Percentiles rank a stretch among this genome's conserved stretches.
phyloP scores from a whole-genome alignment of 176 grass and related monocot species.

The Alloteropsis semialata region DNA sequence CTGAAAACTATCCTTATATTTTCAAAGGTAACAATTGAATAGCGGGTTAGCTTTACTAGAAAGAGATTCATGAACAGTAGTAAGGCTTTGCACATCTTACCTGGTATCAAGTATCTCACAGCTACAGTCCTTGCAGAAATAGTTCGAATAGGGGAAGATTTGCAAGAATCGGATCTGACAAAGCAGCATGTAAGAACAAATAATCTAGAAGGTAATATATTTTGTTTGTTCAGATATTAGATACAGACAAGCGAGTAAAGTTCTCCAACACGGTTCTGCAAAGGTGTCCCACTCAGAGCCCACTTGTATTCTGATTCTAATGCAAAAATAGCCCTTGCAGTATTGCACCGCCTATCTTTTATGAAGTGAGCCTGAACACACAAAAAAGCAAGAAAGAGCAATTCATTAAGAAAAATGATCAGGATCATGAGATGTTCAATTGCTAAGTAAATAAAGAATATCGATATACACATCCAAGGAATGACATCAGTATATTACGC shows the following conservation, averaged over 20 bases:
- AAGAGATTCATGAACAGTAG: not conserved
- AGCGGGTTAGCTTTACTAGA: not conserved
- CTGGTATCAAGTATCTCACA: conserved; percentile 72
- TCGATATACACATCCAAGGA: not conserved
- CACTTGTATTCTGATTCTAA: conserved; percentile 85
- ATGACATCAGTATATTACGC: not conserved
- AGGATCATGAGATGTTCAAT: not conserved
- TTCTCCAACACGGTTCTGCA: conserved; percentile 97
- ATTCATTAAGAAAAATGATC: not conserved
- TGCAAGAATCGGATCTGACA: conserved; percentile 91
- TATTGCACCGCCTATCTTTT: conserved; percentile 87
- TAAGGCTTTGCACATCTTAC: conserved; percentile 37
- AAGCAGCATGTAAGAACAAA: conserved; percentile 27
- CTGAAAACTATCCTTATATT: not conserved
- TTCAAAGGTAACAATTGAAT: not conserved
- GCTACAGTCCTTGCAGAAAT: conserved; percentile 94
- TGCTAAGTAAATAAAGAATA: not conserved
- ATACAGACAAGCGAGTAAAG: conserved; percentile 88
- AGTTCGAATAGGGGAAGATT: conserved; percentile 84
- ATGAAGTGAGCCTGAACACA: conserved; percentile 80
- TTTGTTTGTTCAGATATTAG: conserved; percentile 5
- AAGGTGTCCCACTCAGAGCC: conserved; percentile 96
- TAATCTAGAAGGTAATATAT: conserved; percentile 21
- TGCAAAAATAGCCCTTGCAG: conserved; percentile 85
- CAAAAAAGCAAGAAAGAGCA: conserved; percentile 12